Evolutionary conservation across 1,284 basidiomycete genomes (phyloP).

Genomic region (Ustilago hordei): DNA sequence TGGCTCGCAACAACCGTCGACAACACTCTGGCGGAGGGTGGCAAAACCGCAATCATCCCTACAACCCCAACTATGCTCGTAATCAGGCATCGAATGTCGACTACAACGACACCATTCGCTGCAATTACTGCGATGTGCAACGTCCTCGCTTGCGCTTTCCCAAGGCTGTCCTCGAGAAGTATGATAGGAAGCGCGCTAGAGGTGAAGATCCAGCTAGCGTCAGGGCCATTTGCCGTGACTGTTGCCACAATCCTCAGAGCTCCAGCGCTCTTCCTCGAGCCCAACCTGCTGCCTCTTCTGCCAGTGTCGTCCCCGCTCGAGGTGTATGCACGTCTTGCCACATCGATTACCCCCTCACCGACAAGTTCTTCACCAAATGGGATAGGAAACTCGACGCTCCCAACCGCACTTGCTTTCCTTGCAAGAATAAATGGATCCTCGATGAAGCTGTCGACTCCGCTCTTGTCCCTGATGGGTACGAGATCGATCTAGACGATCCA

Average conservation of each 20-base stretch:
- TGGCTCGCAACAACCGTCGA: constrained; percentile 12
- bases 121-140: constrained; percentile 10
- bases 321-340: constrained; percentile 9
- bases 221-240: constrained; percentile 15
- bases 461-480: background rate
- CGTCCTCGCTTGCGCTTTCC: constrained; percentile 13
- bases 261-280: background rate
- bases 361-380: constrained; percentile 3
- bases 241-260: constrained; percentile 9
- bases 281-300: background rate
- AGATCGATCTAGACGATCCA: background rate
- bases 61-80: no score
- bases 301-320: background rate
- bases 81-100: background rate
- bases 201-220: constrained; percentile 5
- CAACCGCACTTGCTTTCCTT: constrained; percentile 9
- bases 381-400: background rate
- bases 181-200: constrained; percentile 3
- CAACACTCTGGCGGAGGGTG: background rate
- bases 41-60: background rate
- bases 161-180: background rate
- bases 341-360: constrained; percentile 23
- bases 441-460: background rate
- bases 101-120: background rate
- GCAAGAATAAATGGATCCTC: background rate